These are phyloP conservation scores for Colletotrichum higginsianum DNA, from an alignment of 2,329 filamentous ascomycete genomes.

Conservation along the genomic window DNA sequence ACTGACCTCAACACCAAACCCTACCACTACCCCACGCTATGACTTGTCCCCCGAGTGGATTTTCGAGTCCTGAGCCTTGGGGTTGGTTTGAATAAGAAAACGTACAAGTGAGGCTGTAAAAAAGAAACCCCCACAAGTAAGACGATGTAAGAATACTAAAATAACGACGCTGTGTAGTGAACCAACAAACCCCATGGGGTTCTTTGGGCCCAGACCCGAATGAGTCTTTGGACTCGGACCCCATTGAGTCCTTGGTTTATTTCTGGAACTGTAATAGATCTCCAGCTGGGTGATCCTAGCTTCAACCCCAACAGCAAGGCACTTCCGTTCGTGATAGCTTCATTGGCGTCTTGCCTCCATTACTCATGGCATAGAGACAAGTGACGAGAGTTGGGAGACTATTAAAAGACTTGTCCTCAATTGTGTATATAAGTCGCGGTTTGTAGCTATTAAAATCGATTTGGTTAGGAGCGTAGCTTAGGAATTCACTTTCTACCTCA, in stretches of 20 bases:
- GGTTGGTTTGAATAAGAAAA: not conserved
- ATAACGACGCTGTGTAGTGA: no score
- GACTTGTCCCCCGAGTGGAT: not conserved
- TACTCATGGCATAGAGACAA: not conserved
- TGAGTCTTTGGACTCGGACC: not conserved
- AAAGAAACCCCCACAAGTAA: not conserved
- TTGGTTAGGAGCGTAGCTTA: not conserved
- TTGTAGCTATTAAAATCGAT: not conserved
- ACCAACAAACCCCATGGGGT: not conserved
- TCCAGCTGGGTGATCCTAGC: not conserved
- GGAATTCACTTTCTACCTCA: no score
- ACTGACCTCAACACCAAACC: not conserved
- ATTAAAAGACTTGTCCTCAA: not conserved
- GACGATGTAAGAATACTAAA: no score
- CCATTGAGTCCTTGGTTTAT: not conserved
- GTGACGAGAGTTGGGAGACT: not conserved
- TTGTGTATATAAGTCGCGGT: not conserved
- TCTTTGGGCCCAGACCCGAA: no score
- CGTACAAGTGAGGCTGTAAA: not conserved
- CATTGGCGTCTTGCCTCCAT: not conserved
- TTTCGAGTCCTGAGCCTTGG: not conserved
- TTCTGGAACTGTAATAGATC: not conserved
- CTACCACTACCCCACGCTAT: not conserved
- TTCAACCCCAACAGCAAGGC: not conserved
- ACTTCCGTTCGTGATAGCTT: not conserved